These are phyloP conservation scores for Tetrahymena thermophila DNA, from an alignment of 73 alveolate genomes.

Conservation along the genomic window DNA sequence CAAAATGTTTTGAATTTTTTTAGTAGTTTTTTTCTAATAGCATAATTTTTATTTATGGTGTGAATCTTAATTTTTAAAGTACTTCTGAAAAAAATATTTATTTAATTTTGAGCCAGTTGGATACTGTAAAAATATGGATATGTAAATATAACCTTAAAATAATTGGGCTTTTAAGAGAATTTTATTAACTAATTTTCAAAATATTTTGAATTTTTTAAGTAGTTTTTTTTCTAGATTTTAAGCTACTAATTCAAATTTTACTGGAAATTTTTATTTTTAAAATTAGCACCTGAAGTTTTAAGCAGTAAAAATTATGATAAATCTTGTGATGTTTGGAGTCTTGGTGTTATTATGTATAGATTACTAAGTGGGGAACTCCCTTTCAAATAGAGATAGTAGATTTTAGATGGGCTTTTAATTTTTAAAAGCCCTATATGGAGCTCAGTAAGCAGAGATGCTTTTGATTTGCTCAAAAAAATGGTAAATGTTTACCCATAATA, in stretches of 20 bases:
- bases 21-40: too few relatives aligned
- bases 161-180: too few relatives aligned
- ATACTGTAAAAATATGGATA: too few relatives aligned
- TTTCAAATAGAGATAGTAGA: slow-evolving; percentile 8
- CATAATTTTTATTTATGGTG: too few relatives aligned
- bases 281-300: background rate
- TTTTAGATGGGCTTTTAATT: background rate
- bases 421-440: background rate
- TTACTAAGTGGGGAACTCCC: slow-evolving; percentile 59
- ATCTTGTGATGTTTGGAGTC: slow-evolving; percentile 69
- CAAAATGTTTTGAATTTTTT: too few relatives aligned
- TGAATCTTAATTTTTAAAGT: too few relatives aligned
- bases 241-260: background rate
- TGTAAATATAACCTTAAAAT: too few relatives aligned
- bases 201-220: background rate
- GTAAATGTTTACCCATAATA: background rate
- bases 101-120: too few relatives aligned
- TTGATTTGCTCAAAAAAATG: background rate
- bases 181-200: too few relatives aligned
- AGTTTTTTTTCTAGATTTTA: background rate
- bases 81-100: too few relatives aligned
- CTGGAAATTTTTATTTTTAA: background rate
- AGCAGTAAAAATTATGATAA: background rate
- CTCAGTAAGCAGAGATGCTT: background rate
- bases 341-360: slow-evolving; percentile 62